These are phyloP conservation scores for Orbilia brochopaga DNA, from an alignment of 2,329 filamentous ascomycete species.

Conservation along the genomic window DNA sequence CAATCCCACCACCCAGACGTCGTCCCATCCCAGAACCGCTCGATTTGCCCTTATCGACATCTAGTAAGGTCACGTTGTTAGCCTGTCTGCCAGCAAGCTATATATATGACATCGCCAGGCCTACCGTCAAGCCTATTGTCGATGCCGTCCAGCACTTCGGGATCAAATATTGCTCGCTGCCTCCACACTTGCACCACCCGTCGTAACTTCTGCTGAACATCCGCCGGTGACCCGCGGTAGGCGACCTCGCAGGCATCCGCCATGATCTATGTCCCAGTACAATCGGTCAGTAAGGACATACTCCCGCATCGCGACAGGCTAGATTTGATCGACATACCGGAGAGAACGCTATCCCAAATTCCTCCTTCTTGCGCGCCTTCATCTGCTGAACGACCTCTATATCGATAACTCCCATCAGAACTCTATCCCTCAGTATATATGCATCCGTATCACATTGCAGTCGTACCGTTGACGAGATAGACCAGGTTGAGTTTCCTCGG, in stretches of 20 bases:
- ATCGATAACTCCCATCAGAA: constrained; percentile 25
- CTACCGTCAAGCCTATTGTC: constrained; percentile 79
- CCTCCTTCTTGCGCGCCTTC: constrained; percentile 86
- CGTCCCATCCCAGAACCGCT: constrained; percentile 64
- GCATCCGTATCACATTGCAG: neutral
- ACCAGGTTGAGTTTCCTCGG: constrained; percentile 87
- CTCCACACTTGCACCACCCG: constrained; percentile 95
- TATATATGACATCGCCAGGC: constrained; percentile 52
- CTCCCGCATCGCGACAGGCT: neutral
- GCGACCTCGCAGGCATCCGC: constrained; percentile 88
- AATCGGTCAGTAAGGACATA: neutral
- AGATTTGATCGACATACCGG: constrained; percentile 65
- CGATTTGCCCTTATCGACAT: constrained; percentile 66
- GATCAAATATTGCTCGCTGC: constrained; percentile 81
- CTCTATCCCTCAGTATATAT: neutral
- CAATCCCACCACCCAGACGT: constrained; percentile 64
- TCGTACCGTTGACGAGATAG: constrained; percentile 90
- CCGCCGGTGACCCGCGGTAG: constrained; percentile 84
- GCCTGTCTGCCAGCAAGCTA: neutral
- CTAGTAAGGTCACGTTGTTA: constrained; percentile 57
- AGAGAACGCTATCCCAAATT: constrained; percentile 90
- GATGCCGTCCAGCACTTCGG: constrained; percentile 77
- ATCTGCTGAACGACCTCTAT: constrained; percentile 95
- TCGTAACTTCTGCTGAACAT: constrained; percentile 84
- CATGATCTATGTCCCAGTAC: constrained; percentile 66